Evolutionary conservation across 108 stramenopile species (phyloP).

Genomic region (Licmophora abbreviata): DNA sequence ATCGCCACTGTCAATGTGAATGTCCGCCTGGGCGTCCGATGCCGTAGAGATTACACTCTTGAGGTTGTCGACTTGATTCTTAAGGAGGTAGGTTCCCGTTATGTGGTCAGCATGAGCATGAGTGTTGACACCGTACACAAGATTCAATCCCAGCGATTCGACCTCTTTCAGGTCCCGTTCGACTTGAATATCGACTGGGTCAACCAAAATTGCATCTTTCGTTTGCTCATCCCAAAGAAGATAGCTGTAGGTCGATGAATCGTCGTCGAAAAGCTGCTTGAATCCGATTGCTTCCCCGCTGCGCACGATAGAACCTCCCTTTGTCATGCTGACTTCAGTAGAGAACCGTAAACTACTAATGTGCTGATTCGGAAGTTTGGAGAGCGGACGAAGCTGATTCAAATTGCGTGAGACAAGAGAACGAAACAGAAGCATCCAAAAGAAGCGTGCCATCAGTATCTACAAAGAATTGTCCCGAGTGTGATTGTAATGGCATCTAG

Average conservation of each 20-base stretch:
- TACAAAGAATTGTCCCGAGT: no score
- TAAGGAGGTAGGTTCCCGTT: slow-evolving; percentile 72
- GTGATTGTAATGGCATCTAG: no score
- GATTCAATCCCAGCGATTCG: slow-evolving; percentile 51
- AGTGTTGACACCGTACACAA: slow-evolving; percentile 75
- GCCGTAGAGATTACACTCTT: slow-evolving; percentile 67
- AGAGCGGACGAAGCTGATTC: no score
- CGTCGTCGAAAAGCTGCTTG: slow-evolving; percentile 86
- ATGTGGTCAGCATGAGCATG: slow-evolving; percentile 86
- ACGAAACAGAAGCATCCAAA: no score
- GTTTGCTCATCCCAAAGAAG: slow-evolving; percentile 71
- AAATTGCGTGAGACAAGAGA: no score
- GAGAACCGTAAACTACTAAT: no score
- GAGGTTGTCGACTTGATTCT: slow-evolving; percentile 43
- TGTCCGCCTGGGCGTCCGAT: slow-evolving; percentile 65
- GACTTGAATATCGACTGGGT: slow-evolving; percentile 82
- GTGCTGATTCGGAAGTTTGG: no score
- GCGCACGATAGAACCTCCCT: not conserved
- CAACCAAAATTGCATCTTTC: slow-evolving; percentile 83
- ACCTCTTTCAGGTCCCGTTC: slow-evolving; percentile 70
- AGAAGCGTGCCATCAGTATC: no score
- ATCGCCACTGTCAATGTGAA: slow-evolving; percentile 53
- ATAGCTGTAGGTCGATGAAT: slow-evolving; percentile 83
- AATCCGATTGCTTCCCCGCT: slow-evolving; percentile 28
- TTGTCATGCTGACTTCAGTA: slow-evolving; percentile 1